Evolutionary conservation across 768 basidiomycete species (phyloP).

Genomic region (Trametes meyenii): DNA sequence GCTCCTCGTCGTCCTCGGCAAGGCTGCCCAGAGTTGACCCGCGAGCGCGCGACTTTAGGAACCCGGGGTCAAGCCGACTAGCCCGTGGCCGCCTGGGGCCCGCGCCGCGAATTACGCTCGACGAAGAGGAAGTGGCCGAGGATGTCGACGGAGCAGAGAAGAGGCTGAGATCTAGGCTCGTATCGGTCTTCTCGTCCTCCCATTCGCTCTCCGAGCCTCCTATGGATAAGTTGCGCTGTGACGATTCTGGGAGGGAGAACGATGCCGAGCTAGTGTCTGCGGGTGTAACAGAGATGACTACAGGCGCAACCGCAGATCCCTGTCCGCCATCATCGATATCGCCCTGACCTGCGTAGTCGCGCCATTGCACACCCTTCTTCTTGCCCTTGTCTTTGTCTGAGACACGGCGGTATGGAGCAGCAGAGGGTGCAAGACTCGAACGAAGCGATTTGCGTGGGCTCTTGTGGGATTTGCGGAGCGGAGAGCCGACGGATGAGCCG

Average conservation of each 20-base stretch:
- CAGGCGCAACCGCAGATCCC: slow-evolving; percentile 16
- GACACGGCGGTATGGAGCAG: slow-evolving; percentile 62
- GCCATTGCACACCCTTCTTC: slow-evolving; percentile 85
- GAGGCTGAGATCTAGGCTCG: slow-evolving; percentile 65
- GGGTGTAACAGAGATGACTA: slow-evolving; percentile 26
- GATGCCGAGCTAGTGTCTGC: slow-evolving; percentile 34
- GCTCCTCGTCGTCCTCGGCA: slow-evolving; percentile 70
- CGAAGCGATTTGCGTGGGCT: slow-evolving; percentile 71
- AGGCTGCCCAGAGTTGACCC: slow-evolving; percentile 60
- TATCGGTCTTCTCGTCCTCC: slow-evolving; percentile 89
- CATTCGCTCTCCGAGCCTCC: slow-evolving; percentile 80
- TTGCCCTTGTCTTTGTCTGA: slow-evolving; percentile 66
- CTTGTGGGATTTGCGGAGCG: slow-evolving; percentile 40
- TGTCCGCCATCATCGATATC: slow-evolving; percentile 66
- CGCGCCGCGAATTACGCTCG: slow-evolving; percentile 13
- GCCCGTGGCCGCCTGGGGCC: slow-evolving; percentile 53
- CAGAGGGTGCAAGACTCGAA: slow-evolving; percentile 50
- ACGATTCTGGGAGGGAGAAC: slow-evolving; percentile 20
- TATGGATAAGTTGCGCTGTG: slow-evolving; percentile 24
- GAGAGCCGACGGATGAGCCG: slow-evolving; percentile 41
- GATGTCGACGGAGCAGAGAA: slow-evolving; percentile 34
- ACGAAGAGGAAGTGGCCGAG: slow-evolving; percentile 15
- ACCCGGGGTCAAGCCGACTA: slow-evolving; percentile 70
- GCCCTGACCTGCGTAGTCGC: slow-evolving; percentile 84
- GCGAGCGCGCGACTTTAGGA: slow-evolving; percentile 57